Conservation (phyloP, 148 eudicot species). For the Diospyros kaki region DNA sequence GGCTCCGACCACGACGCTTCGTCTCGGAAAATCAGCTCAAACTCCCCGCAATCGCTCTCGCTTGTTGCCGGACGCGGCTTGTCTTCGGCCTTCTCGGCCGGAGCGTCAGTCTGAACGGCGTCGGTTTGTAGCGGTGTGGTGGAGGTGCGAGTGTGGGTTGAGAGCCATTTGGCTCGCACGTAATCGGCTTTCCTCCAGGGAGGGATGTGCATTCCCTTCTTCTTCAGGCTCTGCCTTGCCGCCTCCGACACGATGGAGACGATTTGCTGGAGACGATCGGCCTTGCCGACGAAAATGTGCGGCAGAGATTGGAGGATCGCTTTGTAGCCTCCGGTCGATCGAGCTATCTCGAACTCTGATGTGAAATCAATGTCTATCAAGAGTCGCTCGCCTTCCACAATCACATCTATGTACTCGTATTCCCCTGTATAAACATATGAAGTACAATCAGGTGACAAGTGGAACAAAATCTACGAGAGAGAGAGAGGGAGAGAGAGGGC, state of each 20-base stretch:
- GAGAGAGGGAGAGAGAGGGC: not conserved
- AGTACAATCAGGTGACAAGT: not conserved
- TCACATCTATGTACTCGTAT: conserved; percentile 46
- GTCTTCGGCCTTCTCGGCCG: not conserved
- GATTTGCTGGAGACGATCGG: conserved; percentile 46
- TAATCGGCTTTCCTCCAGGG: conserved; percentile 65
- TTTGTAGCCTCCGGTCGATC: conserved; percentile 42
- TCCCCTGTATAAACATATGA: conserved; percentile 15
- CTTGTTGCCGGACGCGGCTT: not conserved
- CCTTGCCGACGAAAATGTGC: conserved; percentile 51
- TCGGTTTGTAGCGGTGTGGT: not conserved
- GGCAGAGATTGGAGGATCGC: conserved; percentile 47
- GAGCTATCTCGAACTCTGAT: conserved; percentile 60
- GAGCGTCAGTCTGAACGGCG: conserved; percentile 4
- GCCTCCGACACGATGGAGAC: conserved; percentile 40
- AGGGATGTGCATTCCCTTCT: conserved; percentile 60
- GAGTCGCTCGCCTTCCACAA: conserved; percentile 31
- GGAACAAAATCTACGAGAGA: not conserved
- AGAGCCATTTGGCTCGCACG: conserved; percentile 57
- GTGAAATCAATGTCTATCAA: conserved; percentile 56
- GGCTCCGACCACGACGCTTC: conserved; percentile 8
- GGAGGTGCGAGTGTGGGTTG: conserved; percentile 33
- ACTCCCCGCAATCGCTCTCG: conserved; percentile 22
- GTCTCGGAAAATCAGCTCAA: conserved; percentile 43
- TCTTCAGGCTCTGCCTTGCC: conserved; percentile 43